phyloP scores from a whole-genome alignment of 2,329 filamentous ascomycete species.

The Aphanoascus verrucosus region DNA sequence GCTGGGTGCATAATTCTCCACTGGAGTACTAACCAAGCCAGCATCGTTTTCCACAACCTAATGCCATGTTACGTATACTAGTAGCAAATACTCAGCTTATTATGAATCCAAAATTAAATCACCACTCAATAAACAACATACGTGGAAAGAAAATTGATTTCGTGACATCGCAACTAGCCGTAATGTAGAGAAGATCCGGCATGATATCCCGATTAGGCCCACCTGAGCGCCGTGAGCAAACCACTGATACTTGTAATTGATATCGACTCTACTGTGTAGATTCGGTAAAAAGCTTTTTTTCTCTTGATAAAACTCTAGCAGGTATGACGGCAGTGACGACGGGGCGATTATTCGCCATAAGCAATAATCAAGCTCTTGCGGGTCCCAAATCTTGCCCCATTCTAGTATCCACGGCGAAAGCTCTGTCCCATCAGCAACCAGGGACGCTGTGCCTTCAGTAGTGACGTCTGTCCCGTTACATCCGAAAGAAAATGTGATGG shows the following conservation, averaged over 20 bases:
- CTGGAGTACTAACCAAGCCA: too few species aligned
- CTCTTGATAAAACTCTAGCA: not conserved
- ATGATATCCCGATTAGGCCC: not conserved
- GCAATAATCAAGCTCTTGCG: not conserved
- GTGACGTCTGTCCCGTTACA: constrained; percentile 1
- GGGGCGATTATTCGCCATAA: not conserved
- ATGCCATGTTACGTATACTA: too few species aligned
- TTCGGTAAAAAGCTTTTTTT: too few species aligned
- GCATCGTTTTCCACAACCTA: too few species aligned
- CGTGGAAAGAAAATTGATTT: too few species aligned
- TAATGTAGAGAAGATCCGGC: not conserved
- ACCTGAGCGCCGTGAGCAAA: not conserved
- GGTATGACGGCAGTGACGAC: not conserved
- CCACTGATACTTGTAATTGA: too few species aligned
- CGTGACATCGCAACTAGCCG: too few species aligned
- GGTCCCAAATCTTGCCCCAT: not conserved
- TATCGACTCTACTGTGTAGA: too few species aligned
- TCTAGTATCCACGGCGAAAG: not conserved
- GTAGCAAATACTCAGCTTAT: too few species aligned
- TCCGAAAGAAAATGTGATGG: not conserved
- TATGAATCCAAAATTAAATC: too few species aligned
- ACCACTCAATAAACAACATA: too few species aligned
- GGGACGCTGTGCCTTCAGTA: not conserved
- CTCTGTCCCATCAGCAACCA: not conserved
- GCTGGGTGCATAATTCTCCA: too few species aligned